These are phyloP conservation scores for Citropsis articulata DNA, from an alignment of 345 rosid genomes.

Conservation along the genomic window DNA sequence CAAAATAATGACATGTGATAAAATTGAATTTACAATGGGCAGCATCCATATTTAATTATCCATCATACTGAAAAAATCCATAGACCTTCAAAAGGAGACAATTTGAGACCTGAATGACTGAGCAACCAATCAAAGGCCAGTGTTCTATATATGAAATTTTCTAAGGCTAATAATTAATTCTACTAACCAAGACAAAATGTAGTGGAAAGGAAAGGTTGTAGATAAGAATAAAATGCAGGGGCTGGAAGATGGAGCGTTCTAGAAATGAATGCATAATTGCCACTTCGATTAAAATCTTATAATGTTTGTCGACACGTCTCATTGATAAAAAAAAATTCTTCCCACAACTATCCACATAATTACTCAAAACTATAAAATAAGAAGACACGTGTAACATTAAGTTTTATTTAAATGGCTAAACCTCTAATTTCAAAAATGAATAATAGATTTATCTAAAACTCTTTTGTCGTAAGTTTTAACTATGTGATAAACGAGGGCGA, in stretches of 20 bases:
- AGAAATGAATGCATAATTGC: background rate
- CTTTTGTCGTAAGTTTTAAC: too few relatives aligned
- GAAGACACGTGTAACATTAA: too few relatives aligned
- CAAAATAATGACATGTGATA: background rate
- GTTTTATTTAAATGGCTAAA: too few relatives aligned
- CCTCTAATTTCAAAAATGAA: too few relatives aligned
- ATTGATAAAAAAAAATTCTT: background rate
- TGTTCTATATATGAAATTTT: background rate
- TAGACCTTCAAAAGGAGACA: background rate
- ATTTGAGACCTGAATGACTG: background rate
- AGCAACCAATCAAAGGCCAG: background rate
- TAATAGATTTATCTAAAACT: too few relatives aligned
- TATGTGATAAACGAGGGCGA: too few relatives aligned
- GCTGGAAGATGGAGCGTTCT: background rate
- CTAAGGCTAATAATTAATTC: background rate
- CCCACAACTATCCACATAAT: too few relatives aligned
- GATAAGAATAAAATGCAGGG: slow-evolving; percentile 5
- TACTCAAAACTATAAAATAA: too few relatives aligned
- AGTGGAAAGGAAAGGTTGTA: background rate
- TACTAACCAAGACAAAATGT: background rate
- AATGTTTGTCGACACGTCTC: background rate
- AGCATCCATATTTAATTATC: background rate
- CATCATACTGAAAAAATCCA: background rate
- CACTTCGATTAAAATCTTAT: background rate
- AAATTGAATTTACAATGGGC: background rate